These are phyloP conservation scores for Aegilops sharonensis DNA, from an alignment of 176 grass and related monocot species.

Conservation along the genomic window DNA sequence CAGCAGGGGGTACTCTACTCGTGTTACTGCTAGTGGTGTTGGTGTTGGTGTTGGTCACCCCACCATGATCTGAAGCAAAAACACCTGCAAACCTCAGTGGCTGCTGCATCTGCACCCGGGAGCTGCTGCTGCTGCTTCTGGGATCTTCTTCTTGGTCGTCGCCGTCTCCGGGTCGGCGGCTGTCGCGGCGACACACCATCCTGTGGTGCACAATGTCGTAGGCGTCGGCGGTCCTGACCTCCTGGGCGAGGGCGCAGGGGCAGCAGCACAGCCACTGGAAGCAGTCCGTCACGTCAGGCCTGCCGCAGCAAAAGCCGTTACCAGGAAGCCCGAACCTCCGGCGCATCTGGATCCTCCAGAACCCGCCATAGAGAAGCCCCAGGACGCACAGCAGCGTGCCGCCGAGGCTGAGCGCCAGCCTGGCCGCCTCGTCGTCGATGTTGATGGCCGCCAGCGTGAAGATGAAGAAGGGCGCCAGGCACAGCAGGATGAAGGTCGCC, in stretches of 20 bases:
- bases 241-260: conserved; percentile 64
- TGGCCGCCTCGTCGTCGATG: conserved; percentile 49
- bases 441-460: conserved; percentile 78
- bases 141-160: background rate
- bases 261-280: conserved; percentile 68
- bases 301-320: conserved; percentile 46
- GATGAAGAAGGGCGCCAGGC: conserved; percentile 80
- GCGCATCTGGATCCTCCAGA: conserved; percentile 92
- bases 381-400: conserved; percentile 60
- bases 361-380: conserved; percentile 75
- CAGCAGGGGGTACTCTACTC: conserved; percentile 19
- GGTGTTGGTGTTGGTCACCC: too few relatives aligned
- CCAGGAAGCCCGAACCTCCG: conserved; percentile 57
- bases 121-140: background rate
- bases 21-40: background rate
- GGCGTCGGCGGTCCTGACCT: conserved; percentile 68
- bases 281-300: conserved; percentile 49
- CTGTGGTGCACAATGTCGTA: conserved; percentile 56
- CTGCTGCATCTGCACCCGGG: background rate
- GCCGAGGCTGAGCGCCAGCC: conserved; percentile 47
- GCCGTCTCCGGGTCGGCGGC: background rate
- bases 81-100: conserved; percentile 32
- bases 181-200: background rate
- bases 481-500: conserved; percentile 69
- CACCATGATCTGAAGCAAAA: background rate